Conservation (phyloP, 2,329 filamentous ascomycete species). For the Cytospora mali region DNA sequence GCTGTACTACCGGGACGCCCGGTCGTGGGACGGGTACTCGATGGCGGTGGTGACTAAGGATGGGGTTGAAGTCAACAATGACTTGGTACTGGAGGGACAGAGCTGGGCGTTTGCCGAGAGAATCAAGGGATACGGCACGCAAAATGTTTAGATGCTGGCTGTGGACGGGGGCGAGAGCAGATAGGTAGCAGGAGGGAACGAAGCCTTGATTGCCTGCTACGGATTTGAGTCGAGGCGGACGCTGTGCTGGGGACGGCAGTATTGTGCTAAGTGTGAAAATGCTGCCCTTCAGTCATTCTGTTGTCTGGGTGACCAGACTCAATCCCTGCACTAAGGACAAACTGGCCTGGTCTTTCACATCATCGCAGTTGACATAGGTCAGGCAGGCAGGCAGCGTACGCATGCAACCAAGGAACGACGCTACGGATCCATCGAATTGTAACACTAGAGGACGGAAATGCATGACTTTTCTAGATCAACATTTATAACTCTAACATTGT, state of each 20-base stretch:
- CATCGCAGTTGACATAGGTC: background rate
- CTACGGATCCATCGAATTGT: constrained; percentile 5
- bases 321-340: background rate
- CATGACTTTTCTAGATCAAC: constrained; percentile 4
- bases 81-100: constrained; percentile 89
- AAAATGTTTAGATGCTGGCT: constrained; percentile 56
- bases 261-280: background rate
- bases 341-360: background rate
- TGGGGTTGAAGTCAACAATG: constrained; percentile 80
- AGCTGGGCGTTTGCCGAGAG: constrained; percentile 98
- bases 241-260: background rate
- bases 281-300: background rate
- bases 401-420: background rate
- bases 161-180: background rate
- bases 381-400: background rate
- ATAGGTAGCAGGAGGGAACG: background rate
- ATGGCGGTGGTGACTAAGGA: constrained; percentile 88
- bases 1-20: constrained; percentile 93
- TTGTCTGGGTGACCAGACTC: background rate
- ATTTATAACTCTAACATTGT: background rate
- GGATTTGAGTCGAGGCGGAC: background rate
- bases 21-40: constrained; percentile 88
- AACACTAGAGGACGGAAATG: constrained; percentile 17
- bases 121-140: constrained; percentile 93
- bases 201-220: background rate